Conservation (phyloP, 768 basidiomycete species). For the Hortiboletus campestris region DNA sequence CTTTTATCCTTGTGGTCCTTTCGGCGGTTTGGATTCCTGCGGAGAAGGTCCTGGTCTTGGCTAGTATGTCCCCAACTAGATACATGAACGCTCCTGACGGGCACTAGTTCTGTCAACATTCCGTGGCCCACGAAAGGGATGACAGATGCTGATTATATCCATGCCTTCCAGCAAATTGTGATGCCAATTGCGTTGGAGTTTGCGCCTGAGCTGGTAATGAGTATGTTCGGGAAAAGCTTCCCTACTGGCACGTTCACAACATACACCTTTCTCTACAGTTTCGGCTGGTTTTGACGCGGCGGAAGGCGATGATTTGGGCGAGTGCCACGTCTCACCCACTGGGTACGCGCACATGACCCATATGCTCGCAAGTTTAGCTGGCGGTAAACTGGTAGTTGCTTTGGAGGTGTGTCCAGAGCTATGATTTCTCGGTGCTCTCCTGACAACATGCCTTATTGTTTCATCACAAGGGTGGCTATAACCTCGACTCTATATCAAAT, state of each 20-base stretch:
- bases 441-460: background rate
- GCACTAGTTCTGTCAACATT: conserved; percentile 83
- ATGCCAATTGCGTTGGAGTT: conserved; percentile 99
- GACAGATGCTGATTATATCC: conserved; percentile 93
- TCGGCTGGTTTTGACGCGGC: conserved; percentile 99
- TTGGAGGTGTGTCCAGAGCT: conserved; percentile 67
- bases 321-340: conserved; percentile 85
- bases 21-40: conserved; percentile 82
- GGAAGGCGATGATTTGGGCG: conserved; percentile 86
- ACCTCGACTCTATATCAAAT: conserved; percentile 80
- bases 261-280: conserved; percentile 47
- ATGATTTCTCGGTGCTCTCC: background rate
- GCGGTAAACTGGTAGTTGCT: conserved; percentile 87
- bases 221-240: conserved; percentile 45
- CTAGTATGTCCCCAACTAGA: conserved; percentile 56
- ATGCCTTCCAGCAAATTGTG: conserved; percentile 92
- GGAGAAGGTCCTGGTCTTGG: conserved; percentile 84
- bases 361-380: conserved; percentile 87
- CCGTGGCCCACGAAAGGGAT: conserved; percentile 90
- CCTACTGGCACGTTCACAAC: background rate
- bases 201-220: conserved; percentile 92
- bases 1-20: conserved; percentile 92
- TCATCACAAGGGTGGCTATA: conserved; percentile 82
- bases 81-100: conserved; percentile 6
- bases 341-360: conserved; percentile 99